phyloP scores from a whole-genome alignment of 768 basidiomycete genomes.

The Boletales sp. region DNA sequence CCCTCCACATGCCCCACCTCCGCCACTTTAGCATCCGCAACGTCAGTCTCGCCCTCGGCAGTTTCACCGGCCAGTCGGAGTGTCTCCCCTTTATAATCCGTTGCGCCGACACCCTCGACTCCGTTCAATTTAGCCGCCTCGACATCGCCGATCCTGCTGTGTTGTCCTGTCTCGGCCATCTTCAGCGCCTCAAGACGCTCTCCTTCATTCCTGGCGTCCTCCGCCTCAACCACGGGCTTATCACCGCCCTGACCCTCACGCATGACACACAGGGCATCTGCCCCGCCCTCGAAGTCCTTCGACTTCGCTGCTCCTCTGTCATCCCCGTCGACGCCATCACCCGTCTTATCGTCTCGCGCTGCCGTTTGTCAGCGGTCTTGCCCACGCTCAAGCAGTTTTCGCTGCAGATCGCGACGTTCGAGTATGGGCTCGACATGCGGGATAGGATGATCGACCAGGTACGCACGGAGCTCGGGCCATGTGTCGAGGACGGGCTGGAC shows the following conservation, averaged over 20 bases:
- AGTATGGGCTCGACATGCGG: slow-evolving; percentile 27
- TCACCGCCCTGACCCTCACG: slow-evolving; percentile 23
- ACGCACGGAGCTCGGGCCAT: slow-evolving; percentile 6
- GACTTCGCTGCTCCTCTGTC: slow-evolving; percentile 22
- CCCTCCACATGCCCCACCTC: slow-evolving; percentile 22
- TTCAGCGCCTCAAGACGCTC: slow-evolving; percentile 16
- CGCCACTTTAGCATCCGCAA: slow-evolving; percentile 27
- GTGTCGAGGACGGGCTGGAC: slow-evolving; percentile 23
- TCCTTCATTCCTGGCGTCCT: slow-evolving; percentile 25
- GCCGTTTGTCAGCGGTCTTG: neutral
- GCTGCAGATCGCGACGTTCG: slow-evolving; percentile 26
- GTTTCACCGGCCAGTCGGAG: slow-evolving; percentile 23
- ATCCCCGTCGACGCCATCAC: slow-evolving; percentile 22
- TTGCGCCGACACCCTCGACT: slow-evolving; percentile 28
- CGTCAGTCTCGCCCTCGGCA: slow-evolving; percentile 27
- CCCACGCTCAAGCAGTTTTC: slow-evolving; percentile 16
- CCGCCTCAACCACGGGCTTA: slow-evolving; percentile 29
- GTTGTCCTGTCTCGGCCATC: slow-evolving; percentile 19
- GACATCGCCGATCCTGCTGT: slow-evolving; percentile 20
- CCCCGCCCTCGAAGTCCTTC: slow-evolving; percentile 22
- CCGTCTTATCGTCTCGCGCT: slow-evolving; percentile 25
- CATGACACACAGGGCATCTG: slow-evolving; percentile 11
- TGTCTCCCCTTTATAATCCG: slow-evolving; percentile 25
- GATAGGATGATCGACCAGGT: slow-evolving; percentile 25
- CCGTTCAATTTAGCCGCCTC: slow-evolving; percentile 18